phyloP scores from a whole-genome alignment of 148 eudicot species.

The Dysphania ambrosioides region DNA sequence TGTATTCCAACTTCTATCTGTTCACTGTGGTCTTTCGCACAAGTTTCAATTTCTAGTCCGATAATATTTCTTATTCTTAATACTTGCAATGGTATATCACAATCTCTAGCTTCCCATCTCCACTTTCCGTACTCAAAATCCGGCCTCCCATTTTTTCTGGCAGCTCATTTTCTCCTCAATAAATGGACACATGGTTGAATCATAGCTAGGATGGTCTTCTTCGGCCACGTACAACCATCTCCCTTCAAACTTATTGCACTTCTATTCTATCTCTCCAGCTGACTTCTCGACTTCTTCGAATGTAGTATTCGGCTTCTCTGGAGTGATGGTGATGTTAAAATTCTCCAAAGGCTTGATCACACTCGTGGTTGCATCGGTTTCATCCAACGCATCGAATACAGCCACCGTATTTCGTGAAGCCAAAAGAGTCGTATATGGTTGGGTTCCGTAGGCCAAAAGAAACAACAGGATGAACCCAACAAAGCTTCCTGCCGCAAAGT shows the following conservation, averaged over 20 bases:
- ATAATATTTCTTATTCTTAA: no score
- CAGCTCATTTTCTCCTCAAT: slow-evolving; percentile 16
- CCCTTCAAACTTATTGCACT: slow-evolving; percentile 12
- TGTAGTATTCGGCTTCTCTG: no score
- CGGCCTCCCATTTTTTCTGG: slow-evolving; percentile 7
- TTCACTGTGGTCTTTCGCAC: no score
- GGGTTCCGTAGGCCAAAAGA: background rate
- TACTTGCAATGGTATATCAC: slow-evolving; percentile 15
- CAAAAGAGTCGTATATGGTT: background rate
- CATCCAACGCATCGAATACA: background rate
- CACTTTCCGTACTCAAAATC: slow-evolving; percentile 11
- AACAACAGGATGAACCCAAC: slow-evolving; percentile 6
- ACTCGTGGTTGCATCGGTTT: background rate
- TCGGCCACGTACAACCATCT: slow-evolving; percentile 3
- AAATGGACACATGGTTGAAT: slow-evolving; percentile 5
- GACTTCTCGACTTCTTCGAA: no score
- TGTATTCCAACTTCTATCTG: no score
- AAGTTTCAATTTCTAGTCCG: no score
- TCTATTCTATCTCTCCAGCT: background rate
- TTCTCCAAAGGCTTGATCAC: slow-evolving; percentile 1
- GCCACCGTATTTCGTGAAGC: background rate
- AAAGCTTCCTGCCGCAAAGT: slow-evolving; percentile 3
- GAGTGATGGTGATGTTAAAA: background rate
- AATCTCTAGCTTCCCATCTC: slow-evolving; percentile 6
- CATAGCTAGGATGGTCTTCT: slow-evolving; percentile 10